Evolutionary conservation across 2,329 filamentous ascomycete species (phyloP).

Genomic region (Periconia sp.): DNA sequence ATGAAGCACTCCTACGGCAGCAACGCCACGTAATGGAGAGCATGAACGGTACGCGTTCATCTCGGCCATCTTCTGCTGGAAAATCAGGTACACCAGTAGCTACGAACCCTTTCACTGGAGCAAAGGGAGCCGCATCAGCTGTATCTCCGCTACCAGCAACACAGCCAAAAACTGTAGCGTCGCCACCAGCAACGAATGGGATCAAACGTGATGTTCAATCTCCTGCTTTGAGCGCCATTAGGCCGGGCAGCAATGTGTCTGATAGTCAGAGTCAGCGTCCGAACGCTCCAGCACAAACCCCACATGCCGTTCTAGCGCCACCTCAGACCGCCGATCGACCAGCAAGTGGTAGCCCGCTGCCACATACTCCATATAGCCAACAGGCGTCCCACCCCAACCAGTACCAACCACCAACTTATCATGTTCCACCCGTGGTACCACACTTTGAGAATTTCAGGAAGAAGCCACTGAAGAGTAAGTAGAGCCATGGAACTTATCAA

Average conservation of each 20-base stretch:
- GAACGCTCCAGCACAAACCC: slow-evolving; percentile 34
- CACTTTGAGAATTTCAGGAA: slow-evolving; percentile 36
- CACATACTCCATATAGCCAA: slow-evolving; percentile 31
- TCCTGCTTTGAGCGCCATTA: slow-evolving; percentile 45
- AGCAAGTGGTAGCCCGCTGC: slow-evolving; percentile 47
- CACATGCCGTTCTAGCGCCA: slow-evolving; percentile 43
- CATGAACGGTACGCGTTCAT: slow-evolving; percentile 44
- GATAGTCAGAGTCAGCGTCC: slow-evolving; percentile 30
- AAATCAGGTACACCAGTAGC: slow-evolving; percentile 28
- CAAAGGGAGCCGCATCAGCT: slow-evolving; percentile 22
- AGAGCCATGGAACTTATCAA: background rate
- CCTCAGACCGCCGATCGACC: slow-evolving; percentile 39
- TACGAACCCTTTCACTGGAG: slow-evolving; percentile 31
- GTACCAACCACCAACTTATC: slow-evolving; percentile 34
- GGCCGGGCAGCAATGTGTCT: slow-evolving; percentile 38
- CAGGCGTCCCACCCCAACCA: slow-evolving; percentile 27
- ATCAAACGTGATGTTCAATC: slow-evolving; percentile 47
- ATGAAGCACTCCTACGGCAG: slow-evolving; percentile 56
- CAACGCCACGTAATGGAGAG: slow-evolving; percentile 55
- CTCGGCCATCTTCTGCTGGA: slow-evolving; percentile 28
- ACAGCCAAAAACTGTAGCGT: slow-evolving; percentile 35
- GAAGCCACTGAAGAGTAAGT: slow-evolving; percentile 51
- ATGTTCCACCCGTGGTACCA: slow-evolving; percentile 31
- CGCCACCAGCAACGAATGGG: slow-evolving; percentile 34
- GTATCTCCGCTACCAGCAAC: slow-evolving; percentile 21